Conservation (phyloP, 345 rosid species). For the Gossypium longicalyx region DNA sequence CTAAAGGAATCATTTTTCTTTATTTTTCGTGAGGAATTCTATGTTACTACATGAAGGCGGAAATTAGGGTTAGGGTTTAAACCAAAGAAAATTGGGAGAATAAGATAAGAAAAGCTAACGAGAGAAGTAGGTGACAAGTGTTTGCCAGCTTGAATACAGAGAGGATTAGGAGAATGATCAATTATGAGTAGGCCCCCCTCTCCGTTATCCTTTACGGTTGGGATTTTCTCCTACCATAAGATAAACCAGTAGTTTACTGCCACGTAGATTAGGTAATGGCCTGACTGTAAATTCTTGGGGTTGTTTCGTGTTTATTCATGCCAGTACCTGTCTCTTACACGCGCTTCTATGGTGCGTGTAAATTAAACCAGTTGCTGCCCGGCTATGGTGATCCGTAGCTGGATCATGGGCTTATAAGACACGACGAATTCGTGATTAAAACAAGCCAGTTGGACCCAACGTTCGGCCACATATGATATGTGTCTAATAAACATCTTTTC, state of each 20-base stretch:
- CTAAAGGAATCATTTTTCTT: background rate
- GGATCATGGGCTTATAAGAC: background rate
- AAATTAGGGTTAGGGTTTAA: conserved; percentile 42
- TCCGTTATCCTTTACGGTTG: background rate
- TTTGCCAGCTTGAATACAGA: conserved; percentile 68
- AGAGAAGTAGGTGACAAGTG: conserved; percentile 36
- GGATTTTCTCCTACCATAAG: background rate
- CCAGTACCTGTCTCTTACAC: background rate
- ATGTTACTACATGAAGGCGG: conserved; percentile 4
- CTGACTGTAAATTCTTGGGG: background rate
- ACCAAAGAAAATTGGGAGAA: background rate
- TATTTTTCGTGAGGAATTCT: background rate
- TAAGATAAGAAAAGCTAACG: conserved; percentile 14
- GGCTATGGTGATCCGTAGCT: background rate
- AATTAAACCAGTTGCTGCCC: background rate
- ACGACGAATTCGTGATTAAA: background rate
- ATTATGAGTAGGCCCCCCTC: conserved; percentile 37
- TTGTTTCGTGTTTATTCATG: background rate
- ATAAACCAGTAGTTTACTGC: background rate
- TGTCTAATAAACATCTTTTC: too few species aligned
- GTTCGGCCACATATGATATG: too few species aligned
- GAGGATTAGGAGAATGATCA: conserved; percentile 41
- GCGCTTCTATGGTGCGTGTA: background rate
- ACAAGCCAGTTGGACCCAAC: background rate
- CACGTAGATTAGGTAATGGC: background rate